These are phyloP conservation scores for Termitomyces heimii DNA, from an alignment of 768 basidiomycete species.

Conservation along the genomic window DNA sequence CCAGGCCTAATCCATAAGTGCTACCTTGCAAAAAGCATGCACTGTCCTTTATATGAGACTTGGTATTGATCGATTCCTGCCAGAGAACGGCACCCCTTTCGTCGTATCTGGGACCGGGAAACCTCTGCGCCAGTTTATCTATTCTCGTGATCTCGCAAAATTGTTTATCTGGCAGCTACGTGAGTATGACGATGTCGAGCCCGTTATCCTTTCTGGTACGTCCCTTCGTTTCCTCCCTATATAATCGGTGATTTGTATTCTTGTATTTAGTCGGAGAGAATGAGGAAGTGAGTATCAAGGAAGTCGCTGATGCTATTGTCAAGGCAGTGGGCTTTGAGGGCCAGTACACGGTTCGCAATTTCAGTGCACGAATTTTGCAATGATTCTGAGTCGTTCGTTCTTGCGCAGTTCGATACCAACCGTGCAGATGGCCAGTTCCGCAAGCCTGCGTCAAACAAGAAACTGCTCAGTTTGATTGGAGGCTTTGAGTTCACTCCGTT, in stretches of 20 bases:
- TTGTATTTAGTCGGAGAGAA: conserved; percentile 73
- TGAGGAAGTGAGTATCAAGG: conserved; percentile 90
- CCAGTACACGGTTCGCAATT: conserved; percentile 55
- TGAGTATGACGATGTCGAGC: conserved; percentile 90
- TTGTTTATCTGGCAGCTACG: conserved; percentile 90
- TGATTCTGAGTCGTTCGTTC: background rate
- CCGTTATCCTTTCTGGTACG: conserved; percentile 84
- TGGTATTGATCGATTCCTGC: background rate
- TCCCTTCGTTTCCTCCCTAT: background rate
- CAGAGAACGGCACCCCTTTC: conserved; percentile 81
- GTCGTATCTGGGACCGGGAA: conserved; percentile 86
- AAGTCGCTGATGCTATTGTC: conserved; percentile 88
- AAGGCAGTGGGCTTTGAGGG: conserved; percentile 75
- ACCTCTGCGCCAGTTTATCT: conserved; percentile 96
- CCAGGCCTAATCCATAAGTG: conserved; percentile 93
- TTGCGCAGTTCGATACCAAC: conserved; percentile 71
- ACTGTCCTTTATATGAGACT: background rate
- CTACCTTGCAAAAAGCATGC: conserved; percentile 79
- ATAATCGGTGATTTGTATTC: background rate
- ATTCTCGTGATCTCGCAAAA: conserved; percentile 93
- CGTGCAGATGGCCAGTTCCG: conserved; percentile 92
- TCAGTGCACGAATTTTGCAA: background rate
- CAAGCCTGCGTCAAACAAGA: conserved; percentile 93
- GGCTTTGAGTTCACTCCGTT: conserved; percentile 92
- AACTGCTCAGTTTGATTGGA: conserved; percentile 70